These are phyloP conservation scores for Bryopsis sp. DNA, from an alignment of 139 green algal genomes.

Conservation along the genomic window DNA sequence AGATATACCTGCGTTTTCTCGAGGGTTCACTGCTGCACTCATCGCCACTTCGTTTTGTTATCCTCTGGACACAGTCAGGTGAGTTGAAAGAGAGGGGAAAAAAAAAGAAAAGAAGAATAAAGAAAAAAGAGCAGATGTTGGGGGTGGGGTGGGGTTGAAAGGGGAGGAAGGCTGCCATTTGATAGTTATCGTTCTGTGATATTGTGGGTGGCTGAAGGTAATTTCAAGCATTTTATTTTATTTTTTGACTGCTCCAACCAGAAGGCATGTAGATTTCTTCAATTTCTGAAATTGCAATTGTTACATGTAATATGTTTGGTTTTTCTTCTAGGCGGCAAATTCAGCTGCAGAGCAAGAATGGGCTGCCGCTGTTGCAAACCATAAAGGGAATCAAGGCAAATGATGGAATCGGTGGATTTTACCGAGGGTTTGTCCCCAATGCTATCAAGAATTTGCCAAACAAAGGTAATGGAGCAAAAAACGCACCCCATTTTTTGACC, in stretches of 20 bases:
- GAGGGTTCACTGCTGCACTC: constrained; percentile 56
- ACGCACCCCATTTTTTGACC: no score
- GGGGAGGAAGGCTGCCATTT: no score
- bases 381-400: not conserved
- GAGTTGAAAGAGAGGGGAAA: no score
- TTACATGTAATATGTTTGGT: no score
- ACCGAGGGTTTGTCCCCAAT: constrained; percentile 72
- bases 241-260: no score
- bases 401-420: constrained; percentile 49
- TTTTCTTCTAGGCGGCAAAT: constrained; percentile 28
- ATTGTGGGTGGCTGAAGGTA: no score
- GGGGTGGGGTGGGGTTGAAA: no score
- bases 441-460: constrained; percentile 77
- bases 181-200: no score
- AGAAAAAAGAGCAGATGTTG: no score
- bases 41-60: constrained; percentile 62
- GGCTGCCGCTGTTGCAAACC: not conserved
- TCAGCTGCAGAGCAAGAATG: constrained; percentile 27
- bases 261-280: no score
- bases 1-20: constrained; percentile 41
- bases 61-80: constrained; percentile 63
- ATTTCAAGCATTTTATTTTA: no score
- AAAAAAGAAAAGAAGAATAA: not conserved
- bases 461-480: constrained; percentile 42
- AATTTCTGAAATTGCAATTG: no score